phyloP scores from a whole-genome alignment of 768 basidiomycete genomes.

The Mrakia hoshinonis region DNA sequence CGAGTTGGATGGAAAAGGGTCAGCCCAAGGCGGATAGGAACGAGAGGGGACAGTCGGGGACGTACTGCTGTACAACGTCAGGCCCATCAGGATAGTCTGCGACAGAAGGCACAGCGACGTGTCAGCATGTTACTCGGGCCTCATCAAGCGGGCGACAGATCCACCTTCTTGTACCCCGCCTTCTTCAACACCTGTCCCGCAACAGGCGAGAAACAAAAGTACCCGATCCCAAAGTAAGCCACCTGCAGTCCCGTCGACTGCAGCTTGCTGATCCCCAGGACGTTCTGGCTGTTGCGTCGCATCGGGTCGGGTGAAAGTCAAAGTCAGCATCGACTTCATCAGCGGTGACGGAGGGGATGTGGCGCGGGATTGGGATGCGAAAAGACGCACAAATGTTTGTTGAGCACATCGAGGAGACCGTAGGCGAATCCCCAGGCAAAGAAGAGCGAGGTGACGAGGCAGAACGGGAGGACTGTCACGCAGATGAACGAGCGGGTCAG shows the following conservation, averaged over 20 bases:
- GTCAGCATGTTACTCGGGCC: too few relatives aligned
- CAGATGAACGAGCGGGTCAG: too few relatives aligned
- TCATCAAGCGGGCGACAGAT: too few relatives aligned
- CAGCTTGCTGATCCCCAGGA: constrained; percentile 59
- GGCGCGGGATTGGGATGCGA: too few relatives aligned
- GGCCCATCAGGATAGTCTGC: constrained; percentile 22
- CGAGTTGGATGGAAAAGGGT: too few relatives aligned
- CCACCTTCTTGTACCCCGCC: constrained; percentile 60
- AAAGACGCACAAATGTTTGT: constrained; percentile 68
- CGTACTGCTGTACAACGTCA: constrained; percentile 38
- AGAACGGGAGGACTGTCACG: constrained; percentile 58
- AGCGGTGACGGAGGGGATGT: too few relatives aligned
- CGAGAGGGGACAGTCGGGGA: too few relatives aligned
- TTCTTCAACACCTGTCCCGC: constrained; percentile 44
- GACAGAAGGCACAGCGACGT: too few relatives aligned
- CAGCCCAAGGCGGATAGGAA: too few relatives aligned
- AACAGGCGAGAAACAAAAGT: constrained; percentile 39
- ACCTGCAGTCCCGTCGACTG: constrained; percentile 67
- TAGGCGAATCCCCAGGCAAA: constrained; percentile 54
- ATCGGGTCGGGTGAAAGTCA: too few relatives aligned
- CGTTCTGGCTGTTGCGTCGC: too few relatives aligned
- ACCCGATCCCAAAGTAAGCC: constrained; percentile 46
- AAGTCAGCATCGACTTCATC: too few relatives aligned
- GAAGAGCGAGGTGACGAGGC: constrained; percentile 64
- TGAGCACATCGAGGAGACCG: constrained; percentile 32